phyloP scores from a whole-genome alignment of 73 alveolate species.

The Paramecium pentaurelia region DNA sequence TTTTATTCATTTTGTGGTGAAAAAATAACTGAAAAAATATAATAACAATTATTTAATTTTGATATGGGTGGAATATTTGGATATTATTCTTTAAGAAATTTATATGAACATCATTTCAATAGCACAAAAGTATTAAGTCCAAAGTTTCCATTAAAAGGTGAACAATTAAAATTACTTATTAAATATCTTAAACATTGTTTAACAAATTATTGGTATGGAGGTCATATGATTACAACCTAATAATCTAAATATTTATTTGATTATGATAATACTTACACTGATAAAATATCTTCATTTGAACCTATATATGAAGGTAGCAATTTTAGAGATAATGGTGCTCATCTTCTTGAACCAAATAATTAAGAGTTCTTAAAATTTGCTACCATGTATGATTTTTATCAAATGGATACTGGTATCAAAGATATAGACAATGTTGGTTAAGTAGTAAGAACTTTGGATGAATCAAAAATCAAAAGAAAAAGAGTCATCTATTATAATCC shows the following conservation, averaged over 20 bases:
- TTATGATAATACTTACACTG: background rate
- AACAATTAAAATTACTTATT: background rate
- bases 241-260: background rate
- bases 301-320: background rate
- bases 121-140: background rate
- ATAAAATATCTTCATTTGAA: background rate
- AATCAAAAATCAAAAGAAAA: background rate
- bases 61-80: constrained; percentile 54
- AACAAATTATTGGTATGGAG: constrained; percentile 2
- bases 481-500: background rate
- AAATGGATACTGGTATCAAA: constrained; percentile 35
- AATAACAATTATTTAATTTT: background rate
- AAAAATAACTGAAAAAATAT: background rate
- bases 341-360: background rate
- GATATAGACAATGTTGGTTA: constrained; percentile 7
- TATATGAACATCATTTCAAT: constrained; percentile 6
- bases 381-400: background rate
- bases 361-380: background rate
- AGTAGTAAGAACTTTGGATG: background rate
- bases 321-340: background rate
- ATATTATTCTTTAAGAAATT: background rate
- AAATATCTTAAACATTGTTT: background rate
- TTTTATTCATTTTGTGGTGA: background rate
- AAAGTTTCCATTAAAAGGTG: background rate
- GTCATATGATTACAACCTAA: background rate